These are phyloP conservation scores for Exophiala aquamarina DNA, from an alignment of 2,329 filamentous ascomycete genomes.

Conservation along the genomic window DNA sequence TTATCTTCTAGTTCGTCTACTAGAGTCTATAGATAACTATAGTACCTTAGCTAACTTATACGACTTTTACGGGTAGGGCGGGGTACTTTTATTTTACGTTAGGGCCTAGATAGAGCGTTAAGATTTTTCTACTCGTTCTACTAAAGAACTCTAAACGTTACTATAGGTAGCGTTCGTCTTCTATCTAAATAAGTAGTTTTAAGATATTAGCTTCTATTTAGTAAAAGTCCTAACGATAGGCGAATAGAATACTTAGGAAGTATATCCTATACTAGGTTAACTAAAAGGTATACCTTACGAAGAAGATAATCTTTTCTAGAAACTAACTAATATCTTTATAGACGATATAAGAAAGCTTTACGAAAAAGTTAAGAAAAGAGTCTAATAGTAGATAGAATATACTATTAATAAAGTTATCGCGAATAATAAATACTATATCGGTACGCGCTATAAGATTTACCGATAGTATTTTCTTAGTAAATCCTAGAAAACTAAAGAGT, in stretches of 20 bases:
- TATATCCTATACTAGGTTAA: constrained; percentile 2
- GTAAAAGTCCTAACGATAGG: neutral
- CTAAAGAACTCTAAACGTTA: neutral
- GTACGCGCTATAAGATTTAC: constrained; percentile 1
- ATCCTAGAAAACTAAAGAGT: constrained; percentile 5
- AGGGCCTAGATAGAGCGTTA: neutral
- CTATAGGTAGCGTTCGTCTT: constrained; percentile 7
- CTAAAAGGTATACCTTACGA: neutral
- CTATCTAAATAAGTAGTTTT: neutral
- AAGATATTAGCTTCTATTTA: constrained; percentile 1
- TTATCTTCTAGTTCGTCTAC: neutral
- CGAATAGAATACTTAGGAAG: constrained; percentile 7
- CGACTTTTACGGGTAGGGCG: constrained; percentile 7
- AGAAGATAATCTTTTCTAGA: neutral
- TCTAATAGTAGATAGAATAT: constrained; percentile 3
- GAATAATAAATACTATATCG: neutral
- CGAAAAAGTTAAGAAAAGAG: neutral
- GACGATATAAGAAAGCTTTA: constrained; percentile 5
- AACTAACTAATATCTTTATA: neutral
- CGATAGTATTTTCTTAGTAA: neutral
- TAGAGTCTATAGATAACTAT: neutral
- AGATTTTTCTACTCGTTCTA: neutral
- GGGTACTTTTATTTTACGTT: constrained; percentile 2
- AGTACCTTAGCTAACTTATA: constrained; percentile 1
- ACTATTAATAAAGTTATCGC: neutral